Evolutionary conservation across 2,329 filamentous ascomycete species (phyloP), one percentile per base, ranked within the genome.

Genomic region (Penicillium sumatraense): DNA sequence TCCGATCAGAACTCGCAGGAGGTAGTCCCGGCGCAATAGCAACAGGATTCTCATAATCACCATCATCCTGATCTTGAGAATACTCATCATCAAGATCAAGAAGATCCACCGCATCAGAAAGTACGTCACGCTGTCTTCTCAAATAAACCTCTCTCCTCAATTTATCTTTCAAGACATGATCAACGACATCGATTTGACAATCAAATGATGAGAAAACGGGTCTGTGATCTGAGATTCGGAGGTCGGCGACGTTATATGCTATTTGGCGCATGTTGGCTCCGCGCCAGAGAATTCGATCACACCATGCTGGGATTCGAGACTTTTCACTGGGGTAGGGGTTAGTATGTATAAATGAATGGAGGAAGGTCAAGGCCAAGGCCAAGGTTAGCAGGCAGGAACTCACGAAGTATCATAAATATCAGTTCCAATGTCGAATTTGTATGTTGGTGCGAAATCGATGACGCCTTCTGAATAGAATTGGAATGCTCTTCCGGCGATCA

Each of bases 261-360:
- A 89, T 80, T 71, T 98, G 95, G 38, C 87, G 86, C 31, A 99
- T 82, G 63, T 91, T 93, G 56, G 84, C 79, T 7, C 95, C 95
- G 76, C 93, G 96, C 56, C 90, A 88, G 8, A 99, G 78, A 42
- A 99, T 89, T 33, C 95, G 89, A 74, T 99, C 95, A 57, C 93
- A 97, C 95, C 95, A 99, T 0, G 95, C 95, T 2, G 95, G 95
- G 59, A 98, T 97, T 14, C 95, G 88, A 51, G 89, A 87, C 73
- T 99, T 99, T 68, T 98, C 93, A 46, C 88, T 89, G 48, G 13
- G 44, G n/a, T 4, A 27, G n/a, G 29, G 60, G 81, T 55, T 79
- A 11, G 38, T 27, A n/a, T n/a, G n/a, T n/a, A n/a, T n/a, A n/a
- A n/a, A n/a, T n/a, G 10, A 14, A 21, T 29, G 6, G 11, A 26